These are phyloP conservation scores for Goffeauzyma gilvescens DNA, from an alignment of 768 basidiomycete genomes.

Conservation along the genomic window DNA sequence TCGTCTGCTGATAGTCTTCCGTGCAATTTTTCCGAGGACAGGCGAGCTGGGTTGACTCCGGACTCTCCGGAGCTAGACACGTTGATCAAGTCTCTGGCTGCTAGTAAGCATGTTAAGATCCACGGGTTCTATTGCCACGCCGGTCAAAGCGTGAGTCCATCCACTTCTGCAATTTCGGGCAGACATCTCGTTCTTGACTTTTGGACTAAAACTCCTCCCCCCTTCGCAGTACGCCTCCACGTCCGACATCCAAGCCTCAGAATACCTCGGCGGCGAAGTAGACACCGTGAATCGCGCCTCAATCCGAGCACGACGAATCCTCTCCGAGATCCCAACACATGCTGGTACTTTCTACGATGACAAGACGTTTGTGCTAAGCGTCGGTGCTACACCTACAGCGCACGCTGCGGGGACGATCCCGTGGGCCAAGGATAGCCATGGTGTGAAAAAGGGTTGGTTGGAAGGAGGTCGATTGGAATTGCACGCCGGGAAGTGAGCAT, in stretches of 20 bases:
- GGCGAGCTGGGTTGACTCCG: constrained; percentile 53
- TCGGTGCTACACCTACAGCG: constrained; percentile 75
- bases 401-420: constrained; percentile 42
- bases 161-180: too few species aligned
- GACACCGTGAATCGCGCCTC: constrained; percentile 51
- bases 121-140: constrained; percentile 72
- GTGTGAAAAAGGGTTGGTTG: too few species aligned
- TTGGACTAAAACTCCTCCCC: neutral
- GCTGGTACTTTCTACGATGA: constrained; percentile 21
- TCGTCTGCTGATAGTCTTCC: constrained; percentile 1
- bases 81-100: constrained; percentile 41
- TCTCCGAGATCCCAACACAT: constrained; percentile 16
- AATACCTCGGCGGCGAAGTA: constrained; percentile 51
- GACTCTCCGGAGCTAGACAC: constrained; percentile 40
- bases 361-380: constrained; percentile 48
- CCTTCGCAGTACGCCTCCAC: constrained; percentile 45
- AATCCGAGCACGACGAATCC: constrained; percentile 35
- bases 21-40: constrained; percentile 21
- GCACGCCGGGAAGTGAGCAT: constrained; percentile 37
- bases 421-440: neutral
- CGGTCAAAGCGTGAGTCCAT: constrained; percentile 35
- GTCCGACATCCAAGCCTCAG: constrained; percentile 45
- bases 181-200: neutral
- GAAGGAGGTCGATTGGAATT: constrained; percentile 48
- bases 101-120: constrained; percentile 43